Evolutionary conservation across 2,329 filamentous ascomycete genomes (phyloP).

Genomic region (Botrytis elliptica): DNA sequence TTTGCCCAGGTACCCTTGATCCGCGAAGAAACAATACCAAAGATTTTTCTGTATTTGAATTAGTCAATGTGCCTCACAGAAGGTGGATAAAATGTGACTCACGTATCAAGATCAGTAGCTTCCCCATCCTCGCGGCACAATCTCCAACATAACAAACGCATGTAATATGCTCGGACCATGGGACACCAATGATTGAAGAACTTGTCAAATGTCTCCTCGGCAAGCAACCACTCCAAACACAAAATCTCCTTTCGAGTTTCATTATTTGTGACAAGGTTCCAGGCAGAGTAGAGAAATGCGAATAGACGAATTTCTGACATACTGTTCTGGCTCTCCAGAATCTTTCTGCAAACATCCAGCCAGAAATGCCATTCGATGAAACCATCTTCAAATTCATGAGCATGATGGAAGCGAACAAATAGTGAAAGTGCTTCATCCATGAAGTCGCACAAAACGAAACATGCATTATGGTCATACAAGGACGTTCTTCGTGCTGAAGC

Average conservation of each 20-base stretch:
- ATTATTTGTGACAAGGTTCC: constrained; percentile 58
- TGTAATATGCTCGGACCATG: constrained; percentile 75
- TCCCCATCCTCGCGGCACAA: constrained; percentile 60
- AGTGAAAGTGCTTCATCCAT: constrained; percentile 67
- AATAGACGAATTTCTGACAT: constrained; percentile 70
- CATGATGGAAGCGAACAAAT: constrained; percentile 58
- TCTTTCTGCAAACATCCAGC: constrained; percentile 63
- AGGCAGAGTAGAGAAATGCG: constrained; percentile 64
- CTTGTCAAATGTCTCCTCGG: constrained; percentile 60
- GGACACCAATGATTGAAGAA: constrained; percentile 75
- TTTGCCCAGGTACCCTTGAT: constrained; percentile 62
- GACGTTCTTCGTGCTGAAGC: constrained; percentile 62
- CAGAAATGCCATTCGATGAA: constrained; percentile 66
- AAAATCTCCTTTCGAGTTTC: constrained; percentile 57
- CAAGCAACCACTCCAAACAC: constrained; percentile 62
- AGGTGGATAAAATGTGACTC: constrained; percentile 39
- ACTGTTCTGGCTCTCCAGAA: constrained; percentile 69
- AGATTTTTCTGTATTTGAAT: constrained; percentile 51
- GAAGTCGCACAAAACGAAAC: constrained; percentile 72
- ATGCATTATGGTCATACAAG: constrained; percentile 67
- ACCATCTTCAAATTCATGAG: constrained; percentile 40
- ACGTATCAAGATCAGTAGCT: constrained; percentile 54
- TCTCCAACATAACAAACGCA: constrained; percentile 70
- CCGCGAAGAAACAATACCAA: constrained; percentile 55
- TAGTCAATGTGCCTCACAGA: constrained; percentile 26